Evolutionary conservation across 176 grass and related monocot species (phyloP).

Genomic region (Oryza officinalis): DNA sequence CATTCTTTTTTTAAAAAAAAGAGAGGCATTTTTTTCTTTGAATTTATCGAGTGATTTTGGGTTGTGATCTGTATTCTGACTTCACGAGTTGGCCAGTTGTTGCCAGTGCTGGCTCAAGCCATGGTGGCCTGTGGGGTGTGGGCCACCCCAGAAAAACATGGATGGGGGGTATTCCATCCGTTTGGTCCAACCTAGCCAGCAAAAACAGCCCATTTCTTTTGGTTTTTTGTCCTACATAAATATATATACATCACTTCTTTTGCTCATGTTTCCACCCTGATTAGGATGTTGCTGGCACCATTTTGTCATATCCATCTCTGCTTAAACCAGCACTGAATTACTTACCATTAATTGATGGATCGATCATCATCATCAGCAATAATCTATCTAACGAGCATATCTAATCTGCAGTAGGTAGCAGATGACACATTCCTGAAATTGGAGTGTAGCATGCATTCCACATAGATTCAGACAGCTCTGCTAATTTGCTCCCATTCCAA

Average conservation of each 20-base stretch:
- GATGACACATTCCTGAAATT: not conserved
- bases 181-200: not conserved
- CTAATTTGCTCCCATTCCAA: not conserved
- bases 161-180: not conserved
- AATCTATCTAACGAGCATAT: not conserved
- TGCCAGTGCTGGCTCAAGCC: not conserved
- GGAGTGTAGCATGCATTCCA: not conserved
- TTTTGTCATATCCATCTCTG: not conserved
- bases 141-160: not conserved
- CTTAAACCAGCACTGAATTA: not conserved
- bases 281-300: not conserved
- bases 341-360: not conserved
- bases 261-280: not conserved
- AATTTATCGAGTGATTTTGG: not conserved
- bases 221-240: not conserved
- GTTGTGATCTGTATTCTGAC: not conserved
- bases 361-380: not conserved
- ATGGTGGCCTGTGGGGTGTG: not conserved
- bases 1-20: not conserved
- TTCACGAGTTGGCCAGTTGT: not conserved
- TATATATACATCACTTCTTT: not conserved
- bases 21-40: not conserved
- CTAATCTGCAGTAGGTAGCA: not conserved
- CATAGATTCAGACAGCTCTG: not conserved
- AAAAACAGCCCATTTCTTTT: not conserved